Percentiles rank a stretch among this genome's conserved stretches.
Conservation (phyloP, 192 early-diverging fungal genomes). For the Coemansia sp. region DNA sequence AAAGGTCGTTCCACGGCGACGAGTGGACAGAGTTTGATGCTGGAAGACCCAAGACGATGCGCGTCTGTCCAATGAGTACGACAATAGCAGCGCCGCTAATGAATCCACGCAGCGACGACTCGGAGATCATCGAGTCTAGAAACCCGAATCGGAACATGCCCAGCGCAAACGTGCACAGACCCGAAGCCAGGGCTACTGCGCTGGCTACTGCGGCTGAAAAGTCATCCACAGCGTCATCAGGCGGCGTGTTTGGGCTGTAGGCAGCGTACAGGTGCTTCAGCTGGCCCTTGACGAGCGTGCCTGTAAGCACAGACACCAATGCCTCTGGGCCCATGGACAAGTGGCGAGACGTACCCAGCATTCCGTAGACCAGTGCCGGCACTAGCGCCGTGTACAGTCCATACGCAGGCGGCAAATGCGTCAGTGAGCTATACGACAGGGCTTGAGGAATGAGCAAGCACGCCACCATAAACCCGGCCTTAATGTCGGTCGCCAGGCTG, state of each 20-base stretch:
- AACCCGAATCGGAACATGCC: slow-evolving; percentile 98
- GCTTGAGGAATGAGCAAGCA: slow-evolving; percentile 73
- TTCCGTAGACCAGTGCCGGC: slow-evolving; percentile 80
- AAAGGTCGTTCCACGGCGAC: slow-evolving; percentile 78
- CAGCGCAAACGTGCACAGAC: slow-evolving; percentile 87
- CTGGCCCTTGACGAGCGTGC: slow-evolving; percentile 67
- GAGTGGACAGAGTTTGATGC: slow-evolving; percentile 63
- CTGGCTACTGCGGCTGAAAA: slow-evolving; percentile 59
- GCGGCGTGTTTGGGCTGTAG: slow-evolving; percentile 50
- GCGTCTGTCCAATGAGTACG: slow-evolving; percentile 85
- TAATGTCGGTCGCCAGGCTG: slow-evolving; percentile 71
- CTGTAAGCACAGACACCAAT: slow-evolving; percentile 82
- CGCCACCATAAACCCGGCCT: slow-evolving; percentile 86
- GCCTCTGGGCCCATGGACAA: slow-evolving; percentile 96
- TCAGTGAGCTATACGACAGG: slow-evolving; percentile 89
- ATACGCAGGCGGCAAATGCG: slow-evolving; percentile 81
- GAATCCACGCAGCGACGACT: slow-evolving; percentile 93
- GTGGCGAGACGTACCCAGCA: slow-evolving; percentile 94
- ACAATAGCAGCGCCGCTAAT: slow-evolving; percentile 93
- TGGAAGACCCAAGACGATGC: slow-evolving; percentile 70
- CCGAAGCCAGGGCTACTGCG: slow-evolving; percentile 84
- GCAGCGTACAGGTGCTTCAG: slow-evolving; percentile 56
- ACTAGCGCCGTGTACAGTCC: slow-evolving; percentile 89
- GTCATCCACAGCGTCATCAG: slow-evolving; percentile 57
- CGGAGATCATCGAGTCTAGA: slow-evolving; percentile 92